A percentile compares a stretch with the other conserved stretches of the same genome.
Conservation (phyloP, 202 grass and related monocot genomes). For the Panicum hallii region DNA sequence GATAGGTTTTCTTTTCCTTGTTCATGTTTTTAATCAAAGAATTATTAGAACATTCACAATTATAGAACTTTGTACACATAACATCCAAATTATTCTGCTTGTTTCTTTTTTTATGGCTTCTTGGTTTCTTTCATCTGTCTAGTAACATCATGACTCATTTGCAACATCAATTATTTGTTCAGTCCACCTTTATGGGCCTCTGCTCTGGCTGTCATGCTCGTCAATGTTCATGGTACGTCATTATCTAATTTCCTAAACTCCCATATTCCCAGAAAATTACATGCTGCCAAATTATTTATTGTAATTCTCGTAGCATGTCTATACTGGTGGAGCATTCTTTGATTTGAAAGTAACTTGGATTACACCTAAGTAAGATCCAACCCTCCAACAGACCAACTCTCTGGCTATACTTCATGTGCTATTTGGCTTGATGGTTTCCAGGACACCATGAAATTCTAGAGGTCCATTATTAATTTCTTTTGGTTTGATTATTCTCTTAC, state of each 20-base stretch:
- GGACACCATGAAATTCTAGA: not conserved
- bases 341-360: not conserved
- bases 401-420: conserved; percentile 1
- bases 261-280: conserved; percentile 19
- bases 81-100: not conserved
- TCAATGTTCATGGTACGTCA: conserved; percentile 87
- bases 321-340: not conserved
- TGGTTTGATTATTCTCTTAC: conserved; percentile 50
- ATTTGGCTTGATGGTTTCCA: conserved; percentile 24
- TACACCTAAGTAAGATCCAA: not conserved
- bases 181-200: conserved; percentile 90
- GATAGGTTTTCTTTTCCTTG: not conserved
- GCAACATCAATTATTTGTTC: conserved; percentile 24
- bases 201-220: conserved; percentile 79
- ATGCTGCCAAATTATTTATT: not conserved
- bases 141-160: conserved; percentile 36
- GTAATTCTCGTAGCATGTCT: not conserved
- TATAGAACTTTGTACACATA: not conserved
- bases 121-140: conserved; percentile 37
- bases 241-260: conserved; percentile 25
- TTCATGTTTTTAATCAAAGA: not conserved
- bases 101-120: not conserved
- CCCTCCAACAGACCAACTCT: not conserved
- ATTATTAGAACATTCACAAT: not conserved
- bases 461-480: conserved; percentile 19